These are phyloP conservation scores for Suhomyces chickasaworum DNA, from an alignment of 1,139 yeast genomes.

Conservation along the genomic window DNA sequence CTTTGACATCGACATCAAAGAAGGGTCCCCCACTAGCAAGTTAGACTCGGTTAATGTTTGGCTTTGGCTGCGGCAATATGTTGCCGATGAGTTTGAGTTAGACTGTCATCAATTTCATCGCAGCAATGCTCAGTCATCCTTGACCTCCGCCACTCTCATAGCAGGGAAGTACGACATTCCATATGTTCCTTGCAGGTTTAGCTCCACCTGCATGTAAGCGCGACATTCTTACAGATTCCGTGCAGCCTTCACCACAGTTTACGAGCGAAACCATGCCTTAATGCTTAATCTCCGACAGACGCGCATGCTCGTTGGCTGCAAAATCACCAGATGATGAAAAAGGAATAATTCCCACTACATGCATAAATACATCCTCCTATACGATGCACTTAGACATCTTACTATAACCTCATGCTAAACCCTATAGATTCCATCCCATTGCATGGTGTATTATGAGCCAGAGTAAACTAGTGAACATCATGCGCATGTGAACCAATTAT, in stretches of 20 bases:
- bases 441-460: no score
- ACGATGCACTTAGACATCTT: no score
- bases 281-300: background rate
- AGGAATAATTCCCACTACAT: no score
- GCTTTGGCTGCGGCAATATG: background rate
- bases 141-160: background rate
- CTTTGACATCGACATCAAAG: background rate
- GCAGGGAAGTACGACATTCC: no score
- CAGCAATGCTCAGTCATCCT: background rate
- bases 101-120: background rate
- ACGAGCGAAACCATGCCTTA: background rate
- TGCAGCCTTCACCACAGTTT: background rate
- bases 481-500: no score
- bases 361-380: no score
- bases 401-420: no score
- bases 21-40: background rate
- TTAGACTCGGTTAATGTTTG: background rate
- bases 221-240: background rate
- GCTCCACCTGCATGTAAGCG: background rate
- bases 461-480: no score
- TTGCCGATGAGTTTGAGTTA: background rate
- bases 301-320: slow-evolving; percentile 1
- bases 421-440: no score
- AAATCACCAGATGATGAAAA: background rate
- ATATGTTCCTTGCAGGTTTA: background rate